A percentile compares a stretch with the other conserved stretches of the same genome.
These are phyloP conservation scores for Pseudopyrenochaeta lycopersici DNA, from an alignment of 2,329 filamentous ascomycete species.

Conservation along the genomic window DNA sequence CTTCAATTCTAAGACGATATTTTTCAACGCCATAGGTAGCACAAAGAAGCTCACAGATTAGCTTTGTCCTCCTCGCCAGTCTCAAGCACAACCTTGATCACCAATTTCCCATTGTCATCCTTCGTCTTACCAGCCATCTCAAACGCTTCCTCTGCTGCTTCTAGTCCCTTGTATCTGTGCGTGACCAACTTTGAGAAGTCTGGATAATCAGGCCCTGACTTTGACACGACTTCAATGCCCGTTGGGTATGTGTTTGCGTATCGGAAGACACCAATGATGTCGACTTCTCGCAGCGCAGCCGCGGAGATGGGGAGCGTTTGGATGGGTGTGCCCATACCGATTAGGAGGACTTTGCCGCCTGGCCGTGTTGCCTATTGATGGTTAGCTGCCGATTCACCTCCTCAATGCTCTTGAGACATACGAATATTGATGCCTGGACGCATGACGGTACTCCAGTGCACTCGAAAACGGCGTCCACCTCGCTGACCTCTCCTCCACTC, in stretches of 20 bases:
- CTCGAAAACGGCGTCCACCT: conserved; percentile 77
- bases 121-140: conserved; percentile 74
- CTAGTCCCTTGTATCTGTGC: conserved; percentile 73
- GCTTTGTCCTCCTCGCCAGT: conserved; percentile 44
- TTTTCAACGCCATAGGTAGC: background rate
- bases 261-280: conserved; percentile 80
- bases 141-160: conserved; percentile 70
- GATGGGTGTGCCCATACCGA: conserved; percentile 81
- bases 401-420: conserved; percentile 31
- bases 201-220: conserved; percentile 61
- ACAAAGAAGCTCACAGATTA: conserved; percentile 17
- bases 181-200: conserved; percentile 77
- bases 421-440: conserved; percentile 78
- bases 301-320: conserved; percentile 78
- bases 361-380: conserved; percentile 63
- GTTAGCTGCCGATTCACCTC: conserved; percentile 7
- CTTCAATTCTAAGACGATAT: no score
- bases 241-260: conserved; percentile 80
- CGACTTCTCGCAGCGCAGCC: conserved; percentile 77
- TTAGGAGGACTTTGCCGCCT: conserved; percentile 77
- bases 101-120: conserved; percentile 72
- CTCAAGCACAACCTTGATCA: conserved; percentile 74
- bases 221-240: conserved; percentile 69
- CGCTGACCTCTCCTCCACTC: conserved; percentile 52
- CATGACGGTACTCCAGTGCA: conserved; percentile 80